These are phyloP conservation scores for Exophiala spinifera DNA, from an alignment of 2,329 filamentous ascomycete species.

Conservation along the genomic window DNA sequence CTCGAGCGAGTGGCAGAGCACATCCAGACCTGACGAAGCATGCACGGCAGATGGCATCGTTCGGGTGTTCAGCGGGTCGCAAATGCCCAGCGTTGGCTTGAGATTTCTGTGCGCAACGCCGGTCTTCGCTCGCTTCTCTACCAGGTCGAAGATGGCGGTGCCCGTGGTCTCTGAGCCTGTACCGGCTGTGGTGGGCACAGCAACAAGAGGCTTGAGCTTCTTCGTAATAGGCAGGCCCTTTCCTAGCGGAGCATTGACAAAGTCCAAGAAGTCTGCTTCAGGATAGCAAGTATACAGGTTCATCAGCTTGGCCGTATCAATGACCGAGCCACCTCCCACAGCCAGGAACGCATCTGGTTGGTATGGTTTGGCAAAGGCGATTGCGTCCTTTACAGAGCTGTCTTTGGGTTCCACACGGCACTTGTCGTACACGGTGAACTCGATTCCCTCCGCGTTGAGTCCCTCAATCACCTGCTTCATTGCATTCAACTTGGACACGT, in stretches of 20 bases:
- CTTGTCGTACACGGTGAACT: conserved; percentile 76
- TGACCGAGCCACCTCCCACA: conserved; percentile 89
- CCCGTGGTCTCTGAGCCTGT: conserved; percentile 94
- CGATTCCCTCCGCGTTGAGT: conserved; percentile 71
- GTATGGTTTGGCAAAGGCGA: conserved; percentile 78
- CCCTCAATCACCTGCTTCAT: conserved; percentile 87
- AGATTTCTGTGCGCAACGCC: conserved; percentile 93
- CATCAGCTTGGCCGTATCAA: conserved; percentile 98
- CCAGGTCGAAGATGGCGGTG: conserved; percentile 95
- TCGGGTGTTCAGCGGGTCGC: conserved; percentile 80
- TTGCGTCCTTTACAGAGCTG: conserved; percentile 86
- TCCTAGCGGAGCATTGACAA: conserved; percentile 92
- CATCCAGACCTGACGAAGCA: conserved; percentile 86
- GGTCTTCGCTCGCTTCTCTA: conserved; percentile 86
- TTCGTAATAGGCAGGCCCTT: conserved; percentile 73
- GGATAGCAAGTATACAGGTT: conserved; percentile 91
- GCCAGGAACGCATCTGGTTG: conserved; percentile 85
- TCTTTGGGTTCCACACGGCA: conserved; percentile 92
- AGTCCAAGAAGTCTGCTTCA: conserved; percentile 91
- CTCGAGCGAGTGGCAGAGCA: conserved; percentile 91
- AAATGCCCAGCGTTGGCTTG: conserved; percentile 90
- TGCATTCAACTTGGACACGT: conserved; percentile 75
- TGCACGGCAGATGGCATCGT: conserved; percentile 96
- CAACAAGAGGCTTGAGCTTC: conserved; percentile 71
- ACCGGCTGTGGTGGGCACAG: conserved; percentile 80